Evolutionary conservation across 345 rosid genomes (phyloP), one percentile per base, ranked within the genome.

Genomic region (Conringia planisiliqua): DNA sequence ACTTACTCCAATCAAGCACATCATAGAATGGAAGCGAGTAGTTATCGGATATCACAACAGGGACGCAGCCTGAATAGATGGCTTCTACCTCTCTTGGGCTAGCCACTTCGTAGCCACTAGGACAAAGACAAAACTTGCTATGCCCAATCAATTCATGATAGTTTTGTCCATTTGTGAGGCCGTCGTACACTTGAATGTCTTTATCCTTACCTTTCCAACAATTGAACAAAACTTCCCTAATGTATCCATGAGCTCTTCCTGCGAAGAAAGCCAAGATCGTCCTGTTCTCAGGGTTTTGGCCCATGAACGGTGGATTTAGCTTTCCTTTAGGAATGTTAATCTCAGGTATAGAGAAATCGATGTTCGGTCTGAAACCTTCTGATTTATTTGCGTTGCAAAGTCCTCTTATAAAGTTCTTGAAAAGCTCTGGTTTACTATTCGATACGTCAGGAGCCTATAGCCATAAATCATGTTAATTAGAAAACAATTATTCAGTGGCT

Each of bases 21-120:
- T 89, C 86, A 10, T 71, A 79, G 32, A 86, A 89, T 0, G 90
- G 88, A 14, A 85, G 66, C 3, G 69, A 55, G 51, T 86, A 87
- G 42, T 86, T 62, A 4, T 78, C 80, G 0, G 85, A 83, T 29
- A 89, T 82, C 3, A 83, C 67, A 10, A 89, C 84, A 0, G 88
- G 88, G 17, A 86, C 80, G 17, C 89, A 86, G 0, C 87, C 84
- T 2, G 79, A 68, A 10, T 70, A 70, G 13, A 89, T 79, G 10
- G 91, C 82, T 40, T 78, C 82, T 1, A 82, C 83, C 26, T 82
- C 67, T 68, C 88, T 74, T 0, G 87, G 89, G 52, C 89, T 86
- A n/a, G 93, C 90, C 7, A 88, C 89, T 59, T 88, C 90, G 22
- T 67, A 84, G 62, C 90, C 88, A 66, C 89, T 86, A 1, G 90